These are phyloP conservation scores for Fusarium coicis DNA, from an alignment of 2,329 filamentous ascomycete species.

Conservation along the genomic window DNA sequence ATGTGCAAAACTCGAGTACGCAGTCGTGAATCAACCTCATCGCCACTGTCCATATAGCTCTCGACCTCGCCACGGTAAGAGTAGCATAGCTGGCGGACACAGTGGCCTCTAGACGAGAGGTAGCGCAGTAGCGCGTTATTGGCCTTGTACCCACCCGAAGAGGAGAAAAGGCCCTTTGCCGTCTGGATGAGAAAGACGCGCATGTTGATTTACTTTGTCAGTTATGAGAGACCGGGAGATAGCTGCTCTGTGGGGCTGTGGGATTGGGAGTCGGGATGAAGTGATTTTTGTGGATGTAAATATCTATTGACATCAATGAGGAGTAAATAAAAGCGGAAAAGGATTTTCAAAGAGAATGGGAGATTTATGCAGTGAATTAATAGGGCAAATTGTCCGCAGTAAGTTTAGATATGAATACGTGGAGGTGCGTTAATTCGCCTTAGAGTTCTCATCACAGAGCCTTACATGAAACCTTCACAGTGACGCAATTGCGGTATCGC, in stretches of 20 bases:
- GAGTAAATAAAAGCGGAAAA: background rate
- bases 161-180: background rate
- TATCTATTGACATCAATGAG: background rate
- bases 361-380: background rate
- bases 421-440: background rate
- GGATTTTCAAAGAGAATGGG: fast-evolving
- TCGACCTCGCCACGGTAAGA: background rate
- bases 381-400: background rate
- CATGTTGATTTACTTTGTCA: background rate
- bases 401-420: background rate
- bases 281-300: background rate
- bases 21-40: fast-evolving
- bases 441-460: background rate
- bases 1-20: fast-evolving
- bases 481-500: background rate
- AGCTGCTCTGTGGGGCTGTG: no score
- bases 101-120: background rate
- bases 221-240: background rate
- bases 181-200: background rate
- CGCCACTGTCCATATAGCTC: background rate
- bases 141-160: background rate
- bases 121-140: background rate
- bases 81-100: background rate
- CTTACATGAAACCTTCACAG: background rate
- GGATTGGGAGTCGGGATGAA: no score